A percentile compares a stretch with the other conserved stretches of the same genome.
These are phyloP conservation scores for Carallia pectinifolia DNA, from an alignment of 345 rosid species.

Conservation along the genomic window DNA sequence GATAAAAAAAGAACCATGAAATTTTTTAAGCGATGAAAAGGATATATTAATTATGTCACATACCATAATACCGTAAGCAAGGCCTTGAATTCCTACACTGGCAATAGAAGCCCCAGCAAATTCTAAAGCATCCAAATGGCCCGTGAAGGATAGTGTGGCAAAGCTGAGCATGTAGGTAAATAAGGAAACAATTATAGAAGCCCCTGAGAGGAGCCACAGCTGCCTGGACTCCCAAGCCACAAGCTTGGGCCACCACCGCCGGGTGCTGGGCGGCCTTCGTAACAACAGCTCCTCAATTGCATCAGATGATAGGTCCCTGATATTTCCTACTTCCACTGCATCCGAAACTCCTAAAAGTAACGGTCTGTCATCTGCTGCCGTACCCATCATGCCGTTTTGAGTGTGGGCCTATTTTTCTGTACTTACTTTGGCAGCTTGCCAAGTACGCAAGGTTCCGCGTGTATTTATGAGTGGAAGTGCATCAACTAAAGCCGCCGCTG, in stretches of 20 bases:
- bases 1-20: background rate
- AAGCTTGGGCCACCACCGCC: conserved; percentile 71
- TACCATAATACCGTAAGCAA: conserved; percentile 96
- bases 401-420: no score
- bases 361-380: conserved; percentile 36
- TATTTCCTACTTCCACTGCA: background rate
- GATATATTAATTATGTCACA: background rate
- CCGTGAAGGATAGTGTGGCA: conserved; percentile 70
- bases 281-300: conserved; percentile 66
- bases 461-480: no score
- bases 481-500: no score
- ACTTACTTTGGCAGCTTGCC: no score
- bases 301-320: conserved; percentile 53
- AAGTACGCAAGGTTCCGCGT: no score
- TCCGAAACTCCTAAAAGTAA: conserved; percentile 46
- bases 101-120: conserved; percentile 93
- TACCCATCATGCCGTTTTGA: conserved; percentile 22
- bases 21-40: background rate
- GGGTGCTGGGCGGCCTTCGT: conserved; percentile 26
- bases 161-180: conserved; percentile 85
- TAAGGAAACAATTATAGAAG: conserved; percentile 65
- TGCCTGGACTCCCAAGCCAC: conserved; percentile 77
- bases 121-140: conserved; percentile 70
- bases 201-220: conserved; percentile 71
- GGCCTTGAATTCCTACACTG: conserved; percentile 87